These are phyloP conservation scores for Rhynchospora tenuis DNA, from an alignment of 176 grass and related monocot species.

Conservation along the genomic window DNA sequence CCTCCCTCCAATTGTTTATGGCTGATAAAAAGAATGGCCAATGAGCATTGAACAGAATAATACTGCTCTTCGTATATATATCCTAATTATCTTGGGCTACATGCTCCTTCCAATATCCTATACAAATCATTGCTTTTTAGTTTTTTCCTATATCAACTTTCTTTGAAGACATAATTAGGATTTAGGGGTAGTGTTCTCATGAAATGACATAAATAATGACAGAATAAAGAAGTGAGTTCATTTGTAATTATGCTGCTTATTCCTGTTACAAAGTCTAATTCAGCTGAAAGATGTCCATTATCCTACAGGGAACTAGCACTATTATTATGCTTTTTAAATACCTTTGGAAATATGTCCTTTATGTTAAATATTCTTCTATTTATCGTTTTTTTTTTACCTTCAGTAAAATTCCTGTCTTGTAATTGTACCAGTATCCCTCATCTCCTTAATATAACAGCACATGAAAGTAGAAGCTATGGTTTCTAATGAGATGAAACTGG, in stretches of 20 bases:
- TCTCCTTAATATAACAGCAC: neutral
- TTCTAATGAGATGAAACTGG: no score
- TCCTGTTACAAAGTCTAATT: neutral
- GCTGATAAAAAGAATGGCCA: neutral
- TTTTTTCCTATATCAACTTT: neutral
- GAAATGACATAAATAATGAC: neutral
- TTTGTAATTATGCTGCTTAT: neutral
- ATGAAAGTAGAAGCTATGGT: neutral
- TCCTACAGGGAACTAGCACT: neutral
- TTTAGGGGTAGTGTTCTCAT: neutral
- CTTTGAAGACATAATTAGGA: neutral
- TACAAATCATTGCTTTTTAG: neutral
- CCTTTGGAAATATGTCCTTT: neutral
- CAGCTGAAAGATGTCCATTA: neutral
- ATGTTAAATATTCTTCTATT: neutral
- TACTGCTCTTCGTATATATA: neutral
- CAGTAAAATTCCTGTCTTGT: neutral
- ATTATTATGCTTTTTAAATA: neutral
- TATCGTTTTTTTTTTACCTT: neutral
- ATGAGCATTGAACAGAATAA: neutral
- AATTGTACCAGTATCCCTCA: neutral
- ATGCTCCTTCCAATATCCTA: neutral
- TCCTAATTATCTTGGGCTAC: neutral
- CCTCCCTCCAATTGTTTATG: neutral
- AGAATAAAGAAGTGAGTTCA: neutral